Conservation (phyloP, 371 early-diverging fungal species). For the Haplosporangium sp. region DNA sequence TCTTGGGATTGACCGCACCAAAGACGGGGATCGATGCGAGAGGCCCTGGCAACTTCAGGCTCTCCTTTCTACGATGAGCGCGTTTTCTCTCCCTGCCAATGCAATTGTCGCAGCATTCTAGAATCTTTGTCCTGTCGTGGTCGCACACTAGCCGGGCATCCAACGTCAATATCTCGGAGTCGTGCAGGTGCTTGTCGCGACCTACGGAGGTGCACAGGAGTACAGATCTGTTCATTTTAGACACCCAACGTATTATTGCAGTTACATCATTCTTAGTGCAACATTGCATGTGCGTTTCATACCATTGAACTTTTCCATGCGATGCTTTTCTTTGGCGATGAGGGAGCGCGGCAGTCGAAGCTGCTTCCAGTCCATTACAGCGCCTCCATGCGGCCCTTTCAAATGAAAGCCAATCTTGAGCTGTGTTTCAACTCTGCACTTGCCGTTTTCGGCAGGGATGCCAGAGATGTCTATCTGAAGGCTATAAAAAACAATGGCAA, state of each 20-base stretch:
- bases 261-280: no score
- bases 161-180: constrained; percentile 62
- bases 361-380: constrained; percentile 68
- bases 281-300: not conserved
- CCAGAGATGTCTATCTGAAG: constrained; percentile 66
- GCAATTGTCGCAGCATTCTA: constrained; percentile 72
- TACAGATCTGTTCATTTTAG: no score
- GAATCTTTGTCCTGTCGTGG: constrained; percentile 67
- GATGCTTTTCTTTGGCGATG: constrained; percentile 69
- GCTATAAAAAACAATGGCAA: not conserved
- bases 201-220: constrained; percentile 11
- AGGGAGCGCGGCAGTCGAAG: constrained; percentile 73
- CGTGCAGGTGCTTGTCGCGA: constrained; percentile 38
- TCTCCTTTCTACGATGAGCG: constrained; percentile 50
- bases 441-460: constrained; percentile 74
- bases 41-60: constrained; percentile 41
- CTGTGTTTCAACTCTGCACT: constrained; percentile 82
- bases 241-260: no score
- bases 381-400: constrained; percentile 59
- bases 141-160: constrained; percentile 74
- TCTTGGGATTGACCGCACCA: constrained; percentile 39
- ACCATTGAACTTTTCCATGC: constrained; percentile 55
- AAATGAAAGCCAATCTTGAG: constrained; percentile 77
- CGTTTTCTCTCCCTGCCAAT: constrained; percentile 72
- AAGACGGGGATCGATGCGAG: constrained; percentile 43